Base-by-base conservation (phyloP, 108 stramenopile genomes). In the Nitzschia sp. region DNA sequence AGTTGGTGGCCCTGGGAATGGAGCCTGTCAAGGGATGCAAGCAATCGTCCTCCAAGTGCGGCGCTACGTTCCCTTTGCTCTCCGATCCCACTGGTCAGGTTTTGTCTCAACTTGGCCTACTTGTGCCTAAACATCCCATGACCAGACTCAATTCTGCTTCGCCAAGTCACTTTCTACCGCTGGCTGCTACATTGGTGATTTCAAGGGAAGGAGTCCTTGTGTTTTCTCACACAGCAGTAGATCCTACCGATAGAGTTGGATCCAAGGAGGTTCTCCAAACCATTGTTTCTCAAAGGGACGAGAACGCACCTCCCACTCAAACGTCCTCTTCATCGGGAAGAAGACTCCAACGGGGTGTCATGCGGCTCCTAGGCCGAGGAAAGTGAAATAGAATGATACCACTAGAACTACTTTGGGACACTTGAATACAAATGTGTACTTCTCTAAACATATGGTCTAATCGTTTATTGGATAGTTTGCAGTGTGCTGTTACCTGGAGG, bases 171-270 rank as follows among this genome's bases (percentile, higher is more conserved):
- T 12, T 12, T 9, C 38, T 58, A 10, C 57, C 57, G 14, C 26
- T 58, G 6, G n/a, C 19, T 25, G 29, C 57, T 11, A 58, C 57
- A 3, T 7, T 58, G 29, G 57, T 58, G 19, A 19, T 58, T 12
- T n/a, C 26, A 2, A 12, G 57, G 10, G 38, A 22, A 7, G 37
- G 26, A 2, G 34, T 9, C 11, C 10, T 58, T 9, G 26, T 58
- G 2, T 58, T 38, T 29, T 40, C 38, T 7, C 39, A 58, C 38
- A 37, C 19, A n/a, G 26, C 57, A 17, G 14, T 58, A 11, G 57
- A 58, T 19, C 57, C 57, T 39, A 58, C 57, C 12, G n/a, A 40
- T 10, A n/a, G 57, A 58, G 57, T 39, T 29, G 57, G 38, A 39
- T 34, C 57, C 10, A 58, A 38, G 38, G 57, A 58, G 21, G 21